Evolutionary conservation across 805 yeast species (phyloP), one percentile per base, ranked within the genome.

Genomic region (Ogataea philodendri): DNA sequence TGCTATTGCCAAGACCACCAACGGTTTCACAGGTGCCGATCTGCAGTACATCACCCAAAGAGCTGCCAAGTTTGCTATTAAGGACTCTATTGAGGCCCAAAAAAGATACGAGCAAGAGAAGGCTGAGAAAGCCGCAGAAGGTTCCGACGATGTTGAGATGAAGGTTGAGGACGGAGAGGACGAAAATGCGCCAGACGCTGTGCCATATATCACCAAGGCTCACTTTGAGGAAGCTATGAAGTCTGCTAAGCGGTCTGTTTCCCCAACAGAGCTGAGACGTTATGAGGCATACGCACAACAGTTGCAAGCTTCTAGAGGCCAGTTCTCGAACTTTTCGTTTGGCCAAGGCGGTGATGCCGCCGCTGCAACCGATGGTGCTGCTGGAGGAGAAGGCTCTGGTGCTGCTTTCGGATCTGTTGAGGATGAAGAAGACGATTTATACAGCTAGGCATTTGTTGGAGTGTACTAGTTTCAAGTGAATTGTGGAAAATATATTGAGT

Each of bases 221-320:
- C 99, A 93, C 63, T 88, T 93, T 55, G 96, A 93, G 66, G 97
- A 93, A 72, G 99, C 99, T 30, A 93, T 93, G 99, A 89, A 90
- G 80, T 88, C 97, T 1, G 99, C 98, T 35, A 84, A 88, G 66
- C 84, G 97, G 55, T 89, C 97, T 38, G 99, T 93, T 31, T 81
- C 94, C 25, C 97, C 94, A 58, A 85, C 96, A 23, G 98, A 93
- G 67, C 75, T 93, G 58, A 93, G 99, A 68, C 89, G 98, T 67
- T 93, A 93, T 63, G 98, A 93, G 70, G 94, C 97, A 6, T 93
- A 90, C 57, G 95, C 96, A 33, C 96, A 90, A 66, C 96, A 90
- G 67, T 73, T 93, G 64, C 94, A 83, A 64, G 86, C 95, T 39
- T 84, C 96, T 1, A 86, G 98, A 69, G 97, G 98, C 32, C 95